These are phyloP conservation scores for Macaranga tanarius DNA, from an alignment of 441 rosid genomes.

Conservation along the genomic window DNA sequence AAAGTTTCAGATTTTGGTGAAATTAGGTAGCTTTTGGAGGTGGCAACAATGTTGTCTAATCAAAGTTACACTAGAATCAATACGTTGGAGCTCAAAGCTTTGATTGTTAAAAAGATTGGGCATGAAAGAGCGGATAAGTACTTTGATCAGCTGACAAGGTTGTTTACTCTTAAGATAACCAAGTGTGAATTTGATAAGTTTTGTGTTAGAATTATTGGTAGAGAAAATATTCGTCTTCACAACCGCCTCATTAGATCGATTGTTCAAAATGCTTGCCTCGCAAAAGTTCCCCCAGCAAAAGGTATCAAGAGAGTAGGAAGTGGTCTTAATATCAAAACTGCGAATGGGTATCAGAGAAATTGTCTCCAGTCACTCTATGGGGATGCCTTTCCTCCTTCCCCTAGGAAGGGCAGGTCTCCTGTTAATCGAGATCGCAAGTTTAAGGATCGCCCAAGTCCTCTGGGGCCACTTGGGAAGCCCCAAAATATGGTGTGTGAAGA, in stretches of 20 bases:
- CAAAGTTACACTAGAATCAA: slow-evolving; percentile 38
- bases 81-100: slow-evolving; percentile 55
- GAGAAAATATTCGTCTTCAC: slow-evolving; percentile 68
- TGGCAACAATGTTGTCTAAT: slow-evolving; percentile 40
- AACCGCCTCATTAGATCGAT: slow-evolving; percentile 65
- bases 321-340: slow-evolving; percentile 31
- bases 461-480: slow-evolving; percentile 87
- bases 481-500: slow-evolving; percentile 54
- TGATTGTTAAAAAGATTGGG: slow-evolving; percentile 58
- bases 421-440: slow-evolving; percentile 48
- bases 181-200: slow-evolving; percentile 65
- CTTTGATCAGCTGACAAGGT: slow-evolving; percentile 64
- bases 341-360: slow-evolving; percentile 40
- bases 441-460: slow-evolving; percentile 73
- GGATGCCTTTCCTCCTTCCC: slow-evolving; percentile 63
- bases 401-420: slow-evolving; percentile 68
- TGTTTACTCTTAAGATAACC: slow-evolving; percentile 54
- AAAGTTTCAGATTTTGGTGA: slow-evolving; percentile 22
- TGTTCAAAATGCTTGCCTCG: slow-evolving; percentile 58
- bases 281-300: slow-evolving; percentile 48
- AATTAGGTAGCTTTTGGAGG: slow-evolving; percentile 21
- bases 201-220: slow-evolving; percentile 58
- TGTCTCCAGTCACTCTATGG: slow-evolving; percentile 45
- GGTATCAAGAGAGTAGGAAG: slow-evolving; percentile 35
- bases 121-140: slow-evolving; percentile 63